Evolutionary conservation across 225 moss, liverwort and hornwort species (phyloP), one percentile per base, ranked within the genome.

Genomic region (Thuidium tamariscinum): DNA sequence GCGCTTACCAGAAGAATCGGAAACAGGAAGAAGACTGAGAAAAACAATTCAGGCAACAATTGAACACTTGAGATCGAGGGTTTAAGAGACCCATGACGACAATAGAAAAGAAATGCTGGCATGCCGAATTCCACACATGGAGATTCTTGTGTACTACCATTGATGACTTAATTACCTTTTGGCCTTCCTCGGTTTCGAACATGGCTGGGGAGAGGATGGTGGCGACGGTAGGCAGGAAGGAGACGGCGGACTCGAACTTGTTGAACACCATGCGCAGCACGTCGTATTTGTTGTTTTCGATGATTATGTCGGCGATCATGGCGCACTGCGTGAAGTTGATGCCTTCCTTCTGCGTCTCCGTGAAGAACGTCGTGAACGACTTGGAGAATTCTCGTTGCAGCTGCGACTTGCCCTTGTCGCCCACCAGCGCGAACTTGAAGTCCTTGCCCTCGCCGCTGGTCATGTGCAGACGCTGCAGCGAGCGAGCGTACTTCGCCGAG

Each of bases 371-470:
- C 13, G 88, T 37, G 83, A 94, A 91, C 3, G 14, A 10, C 32
- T 92, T 85, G 55, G 51, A 64, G 37, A n/a, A 89, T 25, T 94
- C 92, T 5, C 93, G 86, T 59, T 87, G 85, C 79, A 94, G 61
- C 85, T 94, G 93, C 74, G 87, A 69, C 69, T 89, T 94, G 42
- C 90, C 83, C 56, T 93, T 93, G 84, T 93, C 94, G 7, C 94
- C 94, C 5, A 94, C 46, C 4, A 92, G 34, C 65, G 92, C 30
- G 61, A 89, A 56, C 74, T 86, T 92, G 7, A 66, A 32, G 48
- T 89, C 93, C 68, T 88, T 91, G 23, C 66, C 81, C 1, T 89
- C 87, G 3, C 89, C 94, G 17, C 29, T 79, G 22, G 84, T n/a
- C 51, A 27, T 82, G 14, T 90, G 89, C 88, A 93, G 54, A 39